Evolutionary conservation across 352 stramenopile genomes (phyloP), one percentile per base, ranked within the genome.

Genomic region (Phytophthora pistaciae): DNA sequence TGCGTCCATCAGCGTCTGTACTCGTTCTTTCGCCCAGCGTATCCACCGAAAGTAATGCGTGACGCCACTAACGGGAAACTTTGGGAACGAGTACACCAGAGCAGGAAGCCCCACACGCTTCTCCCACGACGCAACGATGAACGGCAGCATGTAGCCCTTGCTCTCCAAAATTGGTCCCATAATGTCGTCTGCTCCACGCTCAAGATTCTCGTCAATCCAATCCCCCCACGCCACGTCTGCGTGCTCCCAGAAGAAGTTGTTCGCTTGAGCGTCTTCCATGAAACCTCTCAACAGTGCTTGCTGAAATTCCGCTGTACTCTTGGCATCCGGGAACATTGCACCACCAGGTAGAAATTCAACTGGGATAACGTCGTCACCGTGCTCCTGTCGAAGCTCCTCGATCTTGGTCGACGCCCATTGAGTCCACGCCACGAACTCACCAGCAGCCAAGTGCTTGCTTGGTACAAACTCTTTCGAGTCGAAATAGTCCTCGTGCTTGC

Each of bases 401-500:
- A 85, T 68, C 66, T 75, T 78, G 13, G 60, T 38, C 0, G 75
- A 76, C 0, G 87, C 83, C 85, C 85, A 94, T 7, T 54, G 46
- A 18, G 76, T 75, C 83, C 84, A 94, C 42, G 31, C 64, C 14
- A 72, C 40, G 66, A 86, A 92, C 36, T 89, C 80, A 0, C 72
- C 27, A 4, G 33, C 59, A 11, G 79, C 78, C 21, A 89, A 65
- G 46, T 77, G 48, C 16, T 88, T 77, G 36, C 56, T 76, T 3
- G 79, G 79, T 11, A 92, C 33, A 36, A 93, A 92, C 64, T 85
- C 74, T 65, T 91, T 92, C 21, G 79, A 90, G 33, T 88, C 74
- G 64, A 94, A 94, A 63, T 92, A 92, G 62, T 94, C 87, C 63
- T 92, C 80, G 61, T 92, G 87, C 63, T 91, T 85, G 33, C 87